These are phyloP conservation scores for Dendrocalamus latiflorus DNA, from an alignment of 202 grass and related monocot species.

Conservation along the genomic window DNA sequence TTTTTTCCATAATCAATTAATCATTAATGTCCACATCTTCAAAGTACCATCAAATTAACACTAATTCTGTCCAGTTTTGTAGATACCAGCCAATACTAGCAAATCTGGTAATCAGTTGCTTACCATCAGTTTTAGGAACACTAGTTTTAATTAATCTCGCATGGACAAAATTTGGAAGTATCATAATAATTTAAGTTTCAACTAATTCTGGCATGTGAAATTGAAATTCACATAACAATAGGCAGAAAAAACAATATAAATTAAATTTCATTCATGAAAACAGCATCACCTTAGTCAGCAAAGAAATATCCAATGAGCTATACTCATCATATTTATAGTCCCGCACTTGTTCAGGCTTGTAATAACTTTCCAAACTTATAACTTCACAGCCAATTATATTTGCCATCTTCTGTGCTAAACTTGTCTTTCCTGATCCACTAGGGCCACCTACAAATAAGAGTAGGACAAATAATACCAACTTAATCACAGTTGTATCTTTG, in stretches of 20 bases:
- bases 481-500: constrained; percentile 12
- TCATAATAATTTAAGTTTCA: neutral
- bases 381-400: constrained; percentile 99
- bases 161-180: constrained; percentile 17
- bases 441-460: constrained; percentile 89
- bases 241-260: neutral
- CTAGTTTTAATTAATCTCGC: neutral
- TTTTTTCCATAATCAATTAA: neutral
- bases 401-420: constrained; percentile 96
- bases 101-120: neutral
- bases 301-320: constrained; percentile 85
- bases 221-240: neutral
- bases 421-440: constrained; percentile 97
- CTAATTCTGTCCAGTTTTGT: neutral
- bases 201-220: neutral
- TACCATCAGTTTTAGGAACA: neutral
- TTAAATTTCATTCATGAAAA: constrained; percentile 11
- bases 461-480: constrained; percentile 13
- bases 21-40: neutral
- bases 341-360: constrained; percentile 96
- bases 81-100: neutral
- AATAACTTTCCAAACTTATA: constrained; percentile 95
- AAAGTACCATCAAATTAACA: too few species aligned
- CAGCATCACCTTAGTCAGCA: constrained; percentile 67
- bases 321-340: constrained; percentile 97